Evolutionary conservation across 2,329 filamentous ascomycete genomes (phyloP).

Genomic region (Colletotrichum chlorophyti): DNA sequence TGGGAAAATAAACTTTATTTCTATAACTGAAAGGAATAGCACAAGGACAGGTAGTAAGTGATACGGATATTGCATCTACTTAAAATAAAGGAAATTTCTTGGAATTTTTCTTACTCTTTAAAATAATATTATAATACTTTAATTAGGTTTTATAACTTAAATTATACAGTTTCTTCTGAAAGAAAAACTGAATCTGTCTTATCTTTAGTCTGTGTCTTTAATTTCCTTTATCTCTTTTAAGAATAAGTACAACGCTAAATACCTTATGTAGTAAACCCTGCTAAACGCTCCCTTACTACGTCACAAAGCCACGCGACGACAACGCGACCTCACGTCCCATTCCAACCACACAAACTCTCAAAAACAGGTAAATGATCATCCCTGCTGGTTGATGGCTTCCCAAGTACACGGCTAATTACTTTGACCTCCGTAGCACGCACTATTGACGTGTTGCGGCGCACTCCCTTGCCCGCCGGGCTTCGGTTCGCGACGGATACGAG

Average conservation of each 20-base stretch:
- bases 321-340: background rate
- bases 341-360: too few species aligned
- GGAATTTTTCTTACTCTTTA: background rate
- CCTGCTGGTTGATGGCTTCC: too few species aligned
- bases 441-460: background rate
- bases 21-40: background rate
- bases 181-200: too few species aligned
- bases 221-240: background rate
- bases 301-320: background rate
- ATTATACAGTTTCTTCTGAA: too few species aligned
- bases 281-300: background rate
- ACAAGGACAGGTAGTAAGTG: too few species aligned
- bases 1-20: background rate
- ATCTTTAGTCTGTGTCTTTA: too few species aligned
- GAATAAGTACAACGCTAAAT: background rate
- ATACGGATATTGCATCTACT: too few species aligned
- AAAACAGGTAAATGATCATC: background rate
- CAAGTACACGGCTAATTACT: background rate
- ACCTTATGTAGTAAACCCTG: background rate
- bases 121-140: slow-evolving; percentile 3
- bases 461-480: background rate
- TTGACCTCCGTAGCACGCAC: background rate
- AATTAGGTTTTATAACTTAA: too few species aligned
- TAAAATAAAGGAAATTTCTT: too few species aligned
- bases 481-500: background rate